A percentile compares a stretch with the other conserved stretches of the same genome.
Evolutionary conservation across 257 asterid species (phyloP).

Genomic region (Solanum corneliomulleri): DNA sequence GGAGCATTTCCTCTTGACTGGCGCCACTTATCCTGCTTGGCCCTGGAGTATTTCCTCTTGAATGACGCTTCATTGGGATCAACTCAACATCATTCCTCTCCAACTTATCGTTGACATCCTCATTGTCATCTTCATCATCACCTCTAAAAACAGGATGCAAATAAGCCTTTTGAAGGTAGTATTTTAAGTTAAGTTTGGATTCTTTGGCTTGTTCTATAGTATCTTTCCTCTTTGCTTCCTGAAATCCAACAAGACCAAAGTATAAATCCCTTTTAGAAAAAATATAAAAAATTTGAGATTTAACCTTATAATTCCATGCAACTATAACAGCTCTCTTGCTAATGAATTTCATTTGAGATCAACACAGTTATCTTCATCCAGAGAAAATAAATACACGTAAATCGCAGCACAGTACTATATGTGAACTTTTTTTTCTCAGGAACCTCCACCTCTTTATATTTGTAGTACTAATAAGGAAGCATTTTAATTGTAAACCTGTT

Average conservation of each 20-base stretch:
- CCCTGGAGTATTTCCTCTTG: slow-evolving; percentile 55
- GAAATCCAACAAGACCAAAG: slow-evolving; percentile 2
- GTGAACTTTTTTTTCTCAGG: background rate
- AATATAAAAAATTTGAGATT: background rate
- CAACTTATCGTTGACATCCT: slow-evolving; percentile 2
- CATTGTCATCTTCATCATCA: slow-evolving; percentile 23
- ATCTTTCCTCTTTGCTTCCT: slow-evolving; percentile 96
- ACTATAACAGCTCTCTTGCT: background rate
- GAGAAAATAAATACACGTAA: background rate
- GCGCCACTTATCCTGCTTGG: slow-evolving; percentile 58
- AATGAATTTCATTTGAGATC: background rate
- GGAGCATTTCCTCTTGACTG: slow-evolving; percentile 56
- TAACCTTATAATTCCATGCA: background rate
- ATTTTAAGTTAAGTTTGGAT: slow-evolving; percentile 56
- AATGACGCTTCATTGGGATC: slow-evolving; percentile 65
- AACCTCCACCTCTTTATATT: background rate
- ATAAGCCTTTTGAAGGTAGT: slow-evolving; percentile 58
- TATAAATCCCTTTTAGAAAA: background rate
- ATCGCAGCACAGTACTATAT: background rate
- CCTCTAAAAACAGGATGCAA: slow-evolving; percentile 70
- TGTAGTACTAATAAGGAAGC: background rate
- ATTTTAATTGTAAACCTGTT: background rate
- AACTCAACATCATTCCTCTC: slow-evolving; percentile 17
- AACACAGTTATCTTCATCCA: background rate
- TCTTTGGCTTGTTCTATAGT: slow-evolving; percentile 79